Conservation (phyloP, 2,329 filamentous ascomycete genomes). For the Diatrype stigma region DNA sequence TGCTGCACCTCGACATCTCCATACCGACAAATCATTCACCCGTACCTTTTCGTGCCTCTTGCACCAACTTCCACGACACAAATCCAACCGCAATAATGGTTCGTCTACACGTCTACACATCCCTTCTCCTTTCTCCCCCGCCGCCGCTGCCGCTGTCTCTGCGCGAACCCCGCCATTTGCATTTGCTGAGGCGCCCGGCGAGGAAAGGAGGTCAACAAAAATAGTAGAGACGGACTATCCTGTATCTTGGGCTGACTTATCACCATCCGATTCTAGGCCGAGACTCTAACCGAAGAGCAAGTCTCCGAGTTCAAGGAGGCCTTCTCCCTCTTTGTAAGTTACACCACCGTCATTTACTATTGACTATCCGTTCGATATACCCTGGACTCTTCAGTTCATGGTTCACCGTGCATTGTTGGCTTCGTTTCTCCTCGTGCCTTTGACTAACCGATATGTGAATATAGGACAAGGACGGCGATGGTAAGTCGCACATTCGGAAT, state of each 20-base stretch:
- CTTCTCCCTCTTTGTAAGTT: slow-evolving; percentile 97
- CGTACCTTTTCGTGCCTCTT: not conserved
- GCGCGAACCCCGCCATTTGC: slow-evolving; percentile 14
- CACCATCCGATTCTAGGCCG: slow-evolving; percentile 59
- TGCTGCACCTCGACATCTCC: not conserved
- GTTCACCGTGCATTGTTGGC: not conserved
- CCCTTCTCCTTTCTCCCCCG: slow-evolving; percentile 14
- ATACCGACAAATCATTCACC: not conserved
- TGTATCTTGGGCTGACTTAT: slow-evolving; percentile 15
- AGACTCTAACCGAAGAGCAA: slow-evolving; percentile 99
- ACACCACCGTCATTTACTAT: slow-evolving; percentile 1
- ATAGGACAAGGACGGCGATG: slow-evolving; percentile 88
- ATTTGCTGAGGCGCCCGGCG: slow-evolving; percentile 17
- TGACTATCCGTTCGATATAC: slow-evolving; percentile 1
- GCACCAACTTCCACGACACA: not conserved
- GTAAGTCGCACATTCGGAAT: slow-evolving; percentile 46
- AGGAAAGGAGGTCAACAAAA: slow-evolving; percentile 8
- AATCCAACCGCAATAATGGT: not conserved
- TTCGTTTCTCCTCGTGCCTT: slow-evolving; percentile 1
- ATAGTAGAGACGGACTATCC: slow-evolving; percentile 2
- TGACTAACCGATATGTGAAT: slow-evolving; percentile 11
- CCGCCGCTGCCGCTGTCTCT: slow-evolving; percentile 13
- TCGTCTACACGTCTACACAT: slow-evolving; percentile 7
- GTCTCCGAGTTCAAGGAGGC: slow-evolving; percentile 99
- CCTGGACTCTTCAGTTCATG: not conserved